Evolutionary conservation across 805 yeast genomes (phyloP), one percentile per base, ranked within the genome.

Genomic region (Myxozyma lipomycoides): DNA sequence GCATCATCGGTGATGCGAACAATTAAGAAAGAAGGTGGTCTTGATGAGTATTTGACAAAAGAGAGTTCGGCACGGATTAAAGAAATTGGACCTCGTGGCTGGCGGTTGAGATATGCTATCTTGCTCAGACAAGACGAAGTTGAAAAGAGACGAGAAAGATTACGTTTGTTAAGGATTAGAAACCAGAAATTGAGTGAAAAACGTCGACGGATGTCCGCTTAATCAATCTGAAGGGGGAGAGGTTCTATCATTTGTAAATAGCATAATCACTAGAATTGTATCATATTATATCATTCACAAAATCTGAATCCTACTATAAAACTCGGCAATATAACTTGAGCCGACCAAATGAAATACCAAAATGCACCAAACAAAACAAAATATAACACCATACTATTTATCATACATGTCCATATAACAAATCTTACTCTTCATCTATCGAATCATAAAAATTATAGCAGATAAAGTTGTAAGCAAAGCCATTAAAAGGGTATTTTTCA

Each of bases 1-100:
- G 82, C 89, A 5, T 78, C 97, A 3, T 78, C 83, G 52, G 97
- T 89, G 4, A 75, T 93, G 64, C 81, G 83, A 62, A 89, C 97
- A 0, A 83, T 93, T 52, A 84, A 86, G 51, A 86, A 82, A 61
- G 98, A 91, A 67, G 98, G 98, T 55, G 98, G 99, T 3, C 74
- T 93, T 49, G 99, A 93, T 65, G 82, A 82, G 58, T 93, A 93
- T 66, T 69, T 93, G 55, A 76, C 81, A 39, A 93, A 93, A 69
- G 95, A 89, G 52, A 87, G 85, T 60, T 74, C 95, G 4, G 95
- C 95, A 2, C 78, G 98, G 71, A 75, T 87, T 58, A 93, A 93
- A 72, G 95, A 93, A 66, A 72, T 93, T 64, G 98, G 98, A 0
- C 84, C 90, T 48, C 74, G 78, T 50, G 98, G 98, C 30, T 93